These are phyloP conservation scores for Neurospora sp. DNA, from an alignment of 495 filamentous ascomycete species.

Conservation along the genomic window DNA sequence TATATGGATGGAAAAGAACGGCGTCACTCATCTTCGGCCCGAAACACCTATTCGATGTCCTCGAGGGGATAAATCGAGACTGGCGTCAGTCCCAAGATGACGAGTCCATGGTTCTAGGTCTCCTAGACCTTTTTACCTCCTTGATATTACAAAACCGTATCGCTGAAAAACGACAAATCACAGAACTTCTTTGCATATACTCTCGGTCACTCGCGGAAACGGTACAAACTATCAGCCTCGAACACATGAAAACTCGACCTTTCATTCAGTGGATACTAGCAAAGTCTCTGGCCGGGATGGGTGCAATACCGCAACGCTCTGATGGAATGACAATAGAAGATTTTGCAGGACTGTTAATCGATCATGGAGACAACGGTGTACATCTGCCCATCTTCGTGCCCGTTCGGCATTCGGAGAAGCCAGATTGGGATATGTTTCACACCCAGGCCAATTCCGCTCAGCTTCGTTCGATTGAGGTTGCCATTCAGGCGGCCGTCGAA, in stretches of 20 bases:
- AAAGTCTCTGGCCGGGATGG: constrained; percentile 6
- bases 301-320: not conserved
- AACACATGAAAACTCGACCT: constrained; percentile 12
- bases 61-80: constrained; percentile 7
- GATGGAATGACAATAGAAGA: constrained; percentile 3
- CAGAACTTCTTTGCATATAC: not conserved
- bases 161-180: not conserved
- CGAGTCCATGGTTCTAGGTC: constrained; percentile 9
- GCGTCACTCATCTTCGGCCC: constrained; percentile 2
- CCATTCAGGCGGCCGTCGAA: constrained; percentile 4
- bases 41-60: not conserved
- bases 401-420: constrained; percentile 1
- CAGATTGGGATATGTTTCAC: constrained; percentile 9
- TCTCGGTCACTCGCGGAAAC: constrained; percentile 1
- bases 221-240: constrained; percentile 1
- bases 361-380: not conserved
- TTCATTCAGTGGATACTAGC: constrained; percentile 17
- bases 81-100: constrained; percentile 7
- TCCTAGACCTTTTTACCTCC: constrained; percentile 12
- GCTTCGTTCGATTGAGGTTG: constrained; percentile 5
- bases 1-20: constrained; percentile 6
- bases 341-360: constrained; percentile 3
- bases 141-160: constrained; percentile 4
- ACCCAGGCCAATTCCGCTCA: not conserved
- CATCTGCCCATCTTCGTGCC: constrained; percentile 15